Conservation (phyloP, 169 alveolate species). For the Eimeria nieschulzi region DNA sequence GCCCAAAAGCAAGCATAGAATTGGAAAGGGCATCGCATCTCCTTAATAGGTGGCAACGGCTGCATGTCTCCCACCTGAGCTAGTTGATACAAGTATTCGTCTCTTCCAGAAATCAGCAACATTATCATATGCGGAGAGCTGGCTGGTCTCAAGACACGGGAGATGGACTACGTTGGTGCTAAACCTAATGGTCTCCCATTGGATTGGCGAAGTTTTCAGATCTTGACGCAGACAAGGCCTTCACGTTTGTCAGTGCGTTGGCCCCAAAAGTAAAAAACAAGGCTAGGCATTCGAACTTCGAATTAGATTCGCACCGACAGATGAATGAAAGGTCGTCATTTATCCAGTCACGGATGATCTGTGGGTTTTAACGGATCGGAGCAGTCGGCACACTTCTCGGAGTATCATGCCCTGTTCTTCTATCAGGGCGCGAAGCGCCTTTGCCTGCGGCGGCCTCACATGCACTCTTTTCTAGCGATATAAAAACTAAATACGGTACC, state of each 20-base stretch:
- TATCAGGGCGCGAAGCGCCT: conserved; percentile 26
- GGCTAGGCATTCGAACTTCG: conserved; percentile 53
- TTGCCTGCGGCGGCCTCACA: conserved; percentile 33
- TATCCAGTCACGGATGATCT: not conserved
- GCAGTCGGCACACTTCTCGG: conserved; percentile 48
- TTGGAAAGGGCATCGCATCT: too few relatives aligned
- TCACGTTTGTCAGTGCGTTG: not conserved
- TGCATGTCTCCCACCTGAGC: too few relatives aligned
- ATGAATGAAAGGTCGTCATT: not conserved
- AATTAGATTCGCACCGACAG: not conserved
- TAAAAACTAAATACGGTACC: not conserved
- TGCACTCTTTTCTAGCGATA: not conserved
- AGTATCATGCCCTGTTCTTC: conserved; percentile 57
- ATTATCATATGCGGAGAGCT: too few relatives aligned
- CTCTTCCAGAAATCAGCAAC: too few relatives aligned
- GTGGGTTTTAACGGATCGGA: not conserved
- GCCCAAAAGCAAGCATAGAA: too few relatives aligned
- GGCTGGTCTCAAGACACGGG: too few relatives aligned
- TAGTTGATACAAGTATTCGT: too few relatives aligned
- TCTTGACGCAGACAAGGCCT: not conserved
- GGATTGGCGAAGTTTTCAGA: too few relatives aligned
- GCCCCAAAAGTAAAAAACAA: not conserved
- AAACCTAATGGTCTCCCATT: too few relatives aligned
- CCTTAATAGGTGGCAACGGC: too few relatives aligned
- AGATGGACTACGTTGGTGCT: too few relatives aligned